A percentile compares a stretch with the other conserved stretches of the same genome.
phyloP scores from a whole-genome alignment of 371 early-diverging fungal species.

The Synchytrium microbalum region DNA sequence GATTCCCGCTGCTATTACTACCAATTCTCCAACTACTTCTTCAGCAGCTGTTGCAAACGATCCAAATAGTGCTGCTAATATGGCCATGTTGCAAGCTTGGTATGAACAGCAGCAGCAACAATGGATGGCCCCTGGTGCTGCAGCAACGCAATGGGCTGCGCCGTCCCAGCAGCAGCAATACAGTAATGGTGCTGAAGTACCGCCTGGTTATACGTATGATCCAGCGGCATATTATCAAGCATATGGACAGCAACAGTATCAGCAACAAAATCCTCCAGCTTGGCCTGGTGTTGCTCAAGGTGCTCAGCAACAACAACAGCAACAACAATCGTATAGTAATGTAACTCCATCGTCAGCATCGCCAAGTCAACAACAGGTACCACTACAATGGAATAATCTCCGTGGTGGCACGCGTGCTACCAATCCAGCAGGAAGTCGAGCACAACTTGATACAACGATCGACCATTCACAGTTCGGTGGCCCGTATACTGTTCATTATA shows the following conservation, averaged over 20 bases:
- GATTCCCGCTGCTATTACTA: no score
- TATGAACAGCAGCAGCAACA: neutral
- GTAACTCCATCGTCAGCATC: neutral
- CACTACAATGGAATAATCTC: no score
- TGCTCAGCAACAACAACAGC: neutral
- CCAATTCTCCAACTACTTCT: neutral
- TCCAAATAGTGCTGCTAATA: neutral
- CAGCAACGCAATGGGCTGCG: neutral
- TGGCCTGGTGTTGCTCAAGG: neutral
- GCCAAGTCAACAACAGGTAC: no score
- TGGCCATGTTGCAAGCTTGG: neutral
- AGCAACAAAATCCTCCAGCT: neutral
- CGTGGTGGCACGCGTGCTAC: neutral
- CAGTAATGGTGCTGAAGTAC: neutral
- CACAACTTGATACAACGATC: neutral
- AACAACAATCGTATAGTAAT: neutral
- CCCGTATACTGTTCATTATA: slow-evolving; percentile 23
- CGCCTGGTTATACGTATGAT: neutral
- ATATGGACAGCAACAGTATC: neutral
- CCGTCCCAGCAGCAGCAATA: no score
- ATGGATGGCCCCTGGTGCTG: no score
- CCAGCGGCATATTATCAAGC: neutral
- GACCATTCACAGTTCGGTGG: neutral
- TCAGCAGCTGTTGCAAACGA: neutral
- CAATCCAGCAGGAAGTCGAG: neutral